Conservation (phyloP, 148 eudicot species). For the Chenopodium suecicum region DNA sequence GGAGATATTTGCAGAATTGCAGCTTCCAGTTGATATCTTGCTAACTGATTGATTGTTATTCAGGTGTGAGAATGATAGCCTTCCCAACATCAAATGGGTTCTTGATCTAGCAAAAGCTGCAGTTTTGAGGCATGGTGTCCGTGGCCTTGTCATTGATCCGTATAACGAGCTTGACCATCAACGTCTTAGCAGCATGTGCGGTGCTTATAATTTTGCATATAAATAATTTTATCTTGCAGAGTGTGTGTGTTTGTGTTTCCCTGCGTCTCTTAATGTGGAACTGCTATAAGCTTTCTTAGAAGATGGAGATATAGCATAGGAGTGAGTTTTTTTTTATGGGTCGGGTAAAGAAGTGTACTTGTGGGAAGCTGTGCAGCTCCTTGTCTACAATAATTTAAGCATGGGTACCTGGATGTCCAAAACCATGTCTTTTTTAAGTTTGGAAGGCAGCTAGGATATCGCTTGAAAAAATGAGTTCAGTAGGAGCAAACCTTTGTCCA, state of each 20-base stretch:
- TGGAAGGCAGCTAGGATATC: not conserved
- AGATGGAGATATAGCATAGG: not conserved
- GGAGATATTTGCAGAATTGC: not conserved
- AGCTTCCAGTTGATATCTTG: not conserved
- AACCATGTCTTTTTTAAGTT: not conserved
- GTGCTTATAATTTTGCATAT: not conserved
- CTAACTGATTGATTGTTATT: conserved; percentile 3
- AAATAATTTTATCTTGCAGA: not conserved
- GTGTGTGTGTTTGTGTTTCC: not conserved
- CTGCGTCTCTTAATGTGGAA: not conserved
- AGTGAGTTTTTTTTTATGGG: not conserved
- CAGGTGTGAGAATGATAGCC: conserved; percentile 91
- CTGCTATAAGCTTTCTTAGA: not conserved
- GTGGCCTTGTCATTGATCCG: conserved; percentile 95
- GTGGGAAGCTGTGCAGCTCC: not conserved
- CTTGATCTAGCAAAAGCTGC: conserved; percentile 86
- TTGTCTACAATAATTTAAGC: not conserved
- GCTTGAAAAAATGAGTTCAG: not conserved
- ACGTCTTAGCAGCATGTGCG: conserved; percentile 66
- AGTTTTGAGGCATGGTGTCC: conserved; percentile 89
- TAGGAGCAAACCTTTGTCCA: not conserved
- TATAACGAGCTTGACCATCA: conserved; percentile 99
- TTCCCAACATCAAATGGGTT: conserved; percentile 88
- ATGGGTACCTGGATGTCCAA: not conserved
- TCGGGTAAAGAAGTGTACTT: not conserved